Evolutionary conservation across 1,284 basidiomycete species (phyloP), one percentile per base, ranked within the genome.

Genomic region (Malassezia restricta): DNA sequence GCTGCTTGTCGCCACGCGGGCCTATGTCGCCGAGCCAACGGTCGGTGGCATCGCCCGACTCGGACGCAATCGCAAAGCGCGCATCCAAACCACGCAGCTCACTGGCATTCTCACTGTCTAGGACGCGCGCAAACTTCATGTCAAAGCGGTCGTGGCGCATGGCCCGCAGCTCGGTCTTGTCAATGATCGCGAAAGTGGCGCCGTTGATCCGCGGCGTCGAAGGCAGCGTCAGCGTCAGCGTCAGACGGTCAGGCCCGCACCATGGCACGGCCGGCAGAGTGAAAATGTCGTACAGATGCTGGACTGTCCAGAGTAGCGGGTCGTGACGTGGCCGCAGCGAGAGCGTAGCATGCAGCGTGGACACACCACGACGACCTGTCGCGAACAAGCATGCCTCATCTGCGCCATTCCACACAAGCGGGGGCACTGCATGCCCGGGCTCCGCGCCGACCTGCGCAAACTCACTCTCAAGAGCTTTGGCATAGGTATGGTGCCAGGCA

Each of bases 391-490:
- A 43, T 6, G 68, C 70, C 30, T 62, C 49, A 29, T 56, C 58
- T 6, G 60, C 65, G 9, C 68, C 70, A 47, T 73, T 71, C 70
- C 70, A 73, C 30, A 65, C 15, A 9, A 71, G 59, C 28, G 50
- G 29, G 6, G 54, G 46, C 30, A 35, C 24, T 6, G 44, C 52
- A 1, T 49, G 40, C 27, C 57, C 53, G 8, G 49, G 31, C 27
- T 49, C 43, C 27, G 53, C 51, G 24, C 65, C 65, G 29, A 63
- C 59, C 17, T 63, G 40, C 15, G 47, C 47, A 42, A 57, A 59
- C 44, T 61, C 50, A n/a, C 24, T 43, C 35, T 45, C 35, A 14
- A 46, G 39, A 20, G 51, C 42, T 9, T 15, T 35, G 1, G 8
- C 35, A 29, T 48, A 38, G 15, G 11, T 29, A 5, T n/a, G 32